phyloP scores from a whole-genome alignment of 2,329 filamentous ascomycete genomes.

The Colletotrichum melonis region DNA sequence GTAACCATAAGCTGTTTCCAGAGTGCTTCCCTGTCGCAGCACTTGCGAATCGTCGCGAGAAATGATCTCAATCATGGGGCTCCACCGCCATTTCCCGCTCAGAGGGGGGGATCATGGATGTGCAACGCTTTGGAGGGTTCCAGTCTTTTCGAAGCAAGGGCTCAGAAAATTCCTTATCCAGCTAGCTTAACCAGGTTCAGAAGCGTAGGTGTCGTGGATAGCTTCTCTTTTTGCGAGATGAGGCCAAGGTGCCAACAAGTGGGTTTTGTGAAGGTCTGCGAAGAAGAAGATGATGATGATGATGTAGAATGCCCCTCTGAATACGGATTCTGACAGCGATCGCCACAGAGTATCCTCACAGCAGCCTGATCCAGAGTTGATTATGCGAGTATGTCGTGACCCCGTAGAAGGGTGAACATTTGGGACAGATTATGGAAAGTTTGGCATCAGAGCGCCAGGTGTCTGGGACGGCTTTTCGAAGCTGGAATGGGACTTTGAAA shows the following conservation, averaged over 20 bases:
- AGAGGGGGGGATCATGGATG: background rate
- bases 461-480: background rate
- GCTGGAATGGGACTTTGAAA: constrained; percentile 8
- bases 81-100: constrained; percentile 32
- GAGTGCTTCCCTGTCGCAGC: constrained; percentile 16
- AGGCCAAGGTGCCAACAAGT: constrained; percentile 18
- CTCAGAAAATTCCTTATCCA: background rate
- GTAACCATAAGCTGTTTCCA: constrained; percentile 2
- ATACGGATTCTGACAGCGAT: constrained; percentile 1
- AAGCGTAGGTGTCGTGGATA: constrained; percentile 2
- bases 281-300: constrained; percentile 9
- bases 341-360: background rate
- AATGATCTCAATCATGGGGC: constrained; percentile 30
- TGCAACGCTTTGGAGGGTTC: constrained; percentile 5
- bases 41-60: constrained; percentile 21
- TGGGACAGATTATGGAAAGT: background rate
- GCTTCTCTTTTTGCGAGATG: constrained; percentile 18
- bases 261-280: background rate
- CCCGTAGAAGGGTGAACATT: background rate
- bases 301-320: constrained; percentile 1
- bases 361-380: background rate
- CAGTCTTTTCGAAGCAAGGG: background rate
- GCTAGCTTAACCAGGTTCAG: background rate
- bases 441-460: background rate
- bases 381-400: background rate